Base-by-base conservation (phyloP, 805 yeast genomes). In the Blastobotrys chiropterorum region DNA sequence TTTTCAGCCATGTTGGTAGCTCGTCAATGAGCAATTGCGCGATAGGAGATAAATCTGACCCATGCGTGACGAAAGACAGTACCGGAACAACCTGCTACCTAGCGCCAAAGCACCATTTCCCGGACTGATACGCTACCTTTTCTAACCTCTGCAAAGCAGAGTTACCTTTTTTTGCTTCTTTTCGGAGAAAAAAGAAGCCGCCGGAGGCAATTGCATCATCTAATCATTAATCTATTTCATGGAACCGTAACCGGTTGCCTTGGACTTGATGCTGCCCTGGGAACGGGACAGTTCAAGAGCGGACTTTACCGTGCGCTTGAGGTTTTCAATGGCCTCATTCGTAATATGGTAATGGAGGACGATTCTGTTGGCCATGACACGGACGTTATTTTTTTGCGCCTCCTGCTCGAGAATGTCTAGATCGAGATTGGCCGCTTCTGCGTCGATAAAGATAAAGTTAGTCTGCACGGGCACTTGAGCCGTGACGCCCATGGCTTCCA, bases 381-480 rank as follows among this genome's bases (percentile, higher is more conserved):
- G 82, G 52, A 90, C 75, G 47, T 80, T 78, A 62, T 81, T 72
- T 60, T 85, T 79, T 44, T 72, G 66, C 53, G 84, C 88, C 53
- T 76, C 69, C 58, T 76, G 74, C 21, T 73, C 74, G 52, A 87
- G 68, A 30, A 73, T 72, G 16, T 68, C 76, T 22, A 83, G 80
- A 62, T 83, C 79, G 67, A 89, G 77, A 48, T 72, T 72, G 57
- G 78, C 78, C 39, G 67, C 67, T 47, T 64, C 65, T 21, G 80
- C 68, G 63, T 88, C 90, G 49, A 59, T 46, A 62, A 87, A 87
- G 43, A 90, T 90, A 67, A 90, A 88, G 65, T 84, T 89, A 11
- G 96, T 85, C 55, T 90, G 82, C 2, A 82, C 85, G 2, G 97
- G 96, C n/a, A 79, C 73, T 62, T 80, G 84, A 54, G 86, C 69